phyloP scores from a whole-genome alignment of 1,139 yeast genomes.

The Candida sanyaensis region DNA sequence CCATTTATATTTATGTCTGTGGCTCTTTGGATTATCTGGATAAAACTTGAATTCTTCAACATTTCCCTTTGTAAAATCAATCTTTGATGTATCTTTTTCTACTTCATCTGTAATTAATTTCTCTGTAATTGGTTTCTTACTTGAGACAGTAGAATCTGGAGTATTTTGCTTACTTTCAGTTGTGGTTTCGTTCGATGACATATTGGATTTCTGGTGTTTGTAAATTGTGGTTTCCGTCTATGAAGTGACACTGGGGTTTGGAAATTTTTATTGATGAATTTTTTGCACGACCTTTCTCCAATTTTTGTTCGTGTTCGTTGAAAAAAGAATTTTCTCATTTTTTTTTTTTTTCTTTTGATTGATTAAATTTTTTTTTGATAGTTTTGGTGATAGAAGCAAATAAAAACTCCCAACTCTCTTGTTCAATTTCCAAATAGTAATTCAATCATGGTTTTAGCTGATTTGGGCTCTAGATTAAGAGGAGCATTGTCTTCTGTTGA shows the following conservation, averaged over 20 bases:
- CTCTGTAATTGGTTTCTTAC: not conserved
- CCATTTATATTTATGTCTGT: slow-evolving; percentile 62
- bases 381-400: not conserved
- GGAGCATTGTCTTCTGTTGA: slow-evolving; percentile 68
- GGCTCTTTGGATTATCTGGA: slow-evolving; percentile 78
- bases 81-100: slow-evolving; percentile 44
- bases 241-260: not conserved
- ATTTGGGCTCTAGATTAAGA: slow-evolving; percentile 84
- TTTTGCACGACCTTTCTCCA: slow-evolving; percentile 2
- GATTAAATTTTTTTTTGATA: not conserved
- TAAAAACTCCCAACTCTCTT: not conserved
- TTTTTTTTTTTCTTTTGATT: slow-evolving; percentile 4
- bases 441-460: slow-evolving; percentile 85
- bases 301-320: not conserved
- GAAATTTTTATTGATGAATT: not conserved
- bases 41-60: slow-evolving; percentile 65
- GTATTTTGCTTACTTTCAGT: not conserved
- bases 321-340: slow-evolving; percentile 1
- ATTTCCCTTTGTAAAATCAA: slow-evolving; percentile 59
- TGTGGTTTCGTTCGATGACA: not conserved
- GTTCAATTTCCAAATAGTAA: not conserved
- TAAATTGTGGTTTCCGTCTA: not conserved
- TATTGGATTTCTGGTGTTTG: not conserved
- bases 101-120: slow-evolving; percentile 27
- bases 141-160: not conserved